These are phyloP conservation scores for Ceratobasidium sp. DNA, from an alignment of 1,284 basidiomycete genomes.

Conservation along the genomic window DNA sequence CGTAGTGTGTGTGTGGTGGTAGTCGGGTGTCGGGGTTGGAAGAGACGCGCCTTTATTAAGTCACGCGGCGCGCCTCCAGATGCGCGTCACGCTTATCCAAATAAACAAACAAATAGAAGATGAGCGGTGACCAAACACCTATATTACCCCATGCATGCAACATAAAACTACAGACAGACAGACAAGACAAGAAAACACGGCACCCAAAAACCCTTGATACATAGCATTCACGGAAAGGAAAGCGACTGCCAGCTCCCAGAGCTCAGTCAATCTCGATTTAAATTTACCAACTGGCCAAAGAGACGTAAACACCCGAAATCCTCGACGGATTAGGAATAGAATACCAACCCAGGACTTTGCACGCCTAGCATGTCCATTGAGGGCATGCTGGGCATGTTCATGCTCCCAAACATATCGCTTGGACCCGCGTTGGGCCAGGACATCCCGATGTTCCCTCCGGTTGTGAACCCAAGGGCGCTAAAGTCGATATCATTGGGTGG, in stretches of 20 bases:
- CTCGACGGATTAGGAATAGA: constrained; percentile 3
- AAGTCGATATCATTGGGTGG: constrained; percentile 12
- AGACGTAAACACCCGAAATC: neutral
- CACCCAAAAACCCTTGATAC: neutral
- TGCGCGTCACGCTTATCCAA: neutral
- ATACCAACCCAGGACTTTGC: constrained; percentile 27
- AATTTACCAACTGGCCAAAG: too few species aligned
- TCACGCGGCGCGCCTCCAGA: constrained; percentile 4
- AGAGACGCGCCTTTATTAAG: constrained; percentile 16
- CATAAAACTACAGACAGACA: constrained; percentile 1
- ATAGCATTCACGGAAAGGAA: neutral
- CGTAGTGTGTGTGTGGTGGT: neutral
- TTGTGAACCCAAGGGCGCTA: constrained; percentile 11
- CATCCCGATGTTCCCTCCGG: neutral
- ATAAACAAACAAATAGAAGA: neutral
- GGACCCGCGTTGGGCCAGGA: constrained; percentile 12
- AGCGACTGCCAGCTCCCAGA: neutral
- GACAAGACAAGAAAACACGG: neutral
- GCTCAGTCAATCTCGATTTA: too few species aligned
- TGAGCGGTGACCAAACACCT: too few species aligned
- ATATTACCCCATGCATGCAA: neutral
- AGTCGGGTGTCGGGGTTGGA: neutral
- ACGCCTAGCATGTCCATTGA: constrained; percentile 31
- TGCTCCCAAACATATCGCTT: constrained; percentile 9
- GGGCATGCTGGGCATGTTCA: neutral